Evolutionary conservation across 2,329 filamentous ascomycete genomes (phyloP).

Genomic region (Cordyceps farinosa): DNA sequence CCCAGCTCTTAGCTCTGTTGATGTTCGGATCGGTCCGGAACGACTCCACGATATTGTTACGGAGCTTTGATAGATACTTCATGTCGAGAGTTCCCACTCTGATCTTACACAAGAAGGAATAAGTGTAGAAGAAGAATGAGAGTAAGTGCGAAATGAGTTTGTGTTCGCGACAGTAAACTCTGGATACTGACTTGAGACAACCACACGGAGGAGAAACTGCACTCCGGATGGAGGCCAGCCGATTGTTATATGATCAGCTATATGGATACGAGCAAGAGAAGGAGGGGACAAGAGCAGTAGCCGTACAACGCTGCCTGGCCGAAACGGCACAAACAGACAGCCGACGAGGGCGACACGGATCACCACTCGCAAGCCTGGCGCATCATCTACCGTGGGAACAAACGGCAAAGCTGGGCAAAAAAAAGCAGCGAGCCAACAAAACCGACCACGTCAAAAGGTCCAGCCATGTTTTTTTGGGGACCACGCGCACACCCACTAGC

Average conservation of each 20-base stretch:
- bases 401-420: background rate
- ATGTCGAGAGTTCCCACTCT: conserved; percentile 17
- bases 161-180: background rate
- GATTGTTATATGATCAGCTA: background rate
- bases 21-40: conserved; percentile 28
- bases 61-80: conserved; percentile 22
- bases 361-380: background rate
- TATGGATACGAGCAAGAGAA: background rate
- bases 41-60: conserved; percentile 21
- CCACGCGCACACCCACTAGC: conserved; percentile 9
- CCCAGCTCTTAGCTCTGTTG: conserved; percentile 26
- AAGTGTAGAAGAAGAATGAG: background rate
- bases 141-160: background rate
- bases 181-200: background rate
- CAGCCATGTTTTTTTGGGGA: background rate
- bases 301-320: background rate
- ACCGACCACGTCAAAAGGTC: background rate
- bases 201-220: background rate
- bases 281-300: background rate
- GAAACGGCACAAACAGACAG: background rate
- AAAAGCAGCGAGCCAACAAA: background rate
- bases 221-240: background rate
- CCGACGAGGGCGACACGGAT: background rate
- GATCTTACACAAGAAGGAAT: background rate
- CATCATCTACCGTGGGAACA: background rate